Evolutionary conservation across 2,329 filamentous ascomycete genomes (phyloP).

Genomic region (Immersiporthe knoxdaviesiana): DNA sequence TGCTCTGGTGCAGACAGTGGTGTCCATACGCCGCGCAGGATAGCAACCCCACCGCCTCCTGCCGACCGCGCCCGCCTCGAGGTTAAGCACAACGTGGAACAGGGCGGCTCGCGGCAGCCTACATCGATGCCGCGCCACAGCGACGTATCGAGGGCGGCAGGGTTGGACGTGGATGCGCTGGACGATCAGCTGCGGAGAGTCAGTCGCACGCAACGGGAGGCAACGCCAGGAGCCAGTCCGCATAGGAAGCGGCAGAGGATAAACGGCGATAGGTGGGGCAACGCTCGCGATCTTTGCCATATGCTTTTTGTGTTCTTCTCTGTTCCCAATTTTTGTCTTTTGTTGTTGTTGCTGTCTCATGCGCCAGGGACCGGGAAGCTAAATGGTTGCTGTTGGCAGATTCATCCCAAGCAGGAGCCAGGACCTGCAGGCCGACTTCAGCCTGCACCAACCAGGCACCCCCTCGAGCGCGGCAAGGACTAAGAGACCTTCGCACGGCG

Average conservation of each 20-base stretch:
- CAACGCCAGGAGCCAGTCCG: conserved; percentile 57
- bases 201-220: conserved; percentile 55
- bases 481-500: conserved; percentile 82
- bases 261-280: conserved; percentile 62
- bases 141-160: conserved; percentile 42
- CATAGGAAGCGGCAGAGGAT: conserved; percentile 63
- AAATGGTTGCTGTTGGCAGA: conserved; percentile 50
- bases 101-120: conserved; percentile 38
- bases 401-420: conserved; percentile 95
- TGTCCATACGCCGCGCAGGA: conserved; percentile 31
- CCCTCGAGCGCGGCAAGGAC: conserved; percentile 87
- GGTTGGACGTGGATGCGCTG: conserved; percentile 54
- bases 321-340: neutral
- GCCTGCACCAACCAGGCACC: conserved; percentile 88
- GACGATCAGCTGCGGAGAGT: conserved; percentile 57
- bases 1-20: conserved; percentile 29
- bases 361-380: conserved; percentile 17
- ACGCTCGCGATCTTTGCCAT: neutral
- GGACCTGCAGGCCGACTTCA: conserved; percentile 92
- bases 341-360: neutral
- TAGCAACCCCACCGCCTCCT: conserved; percentile 37
- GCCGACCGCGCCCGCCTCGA: conserved; percentile 49
- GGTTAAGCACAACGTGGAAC: conserved; percentile 45
- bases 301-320: neutral
- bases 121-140: conserved; percentile 43